Percentiles rank a stretch among this genome's conserved stretches.
Evolutionary conservation across 2,329 filamentous ascomycete species (phyloP).

Genomic region (Penicillium sp.): DNA sequence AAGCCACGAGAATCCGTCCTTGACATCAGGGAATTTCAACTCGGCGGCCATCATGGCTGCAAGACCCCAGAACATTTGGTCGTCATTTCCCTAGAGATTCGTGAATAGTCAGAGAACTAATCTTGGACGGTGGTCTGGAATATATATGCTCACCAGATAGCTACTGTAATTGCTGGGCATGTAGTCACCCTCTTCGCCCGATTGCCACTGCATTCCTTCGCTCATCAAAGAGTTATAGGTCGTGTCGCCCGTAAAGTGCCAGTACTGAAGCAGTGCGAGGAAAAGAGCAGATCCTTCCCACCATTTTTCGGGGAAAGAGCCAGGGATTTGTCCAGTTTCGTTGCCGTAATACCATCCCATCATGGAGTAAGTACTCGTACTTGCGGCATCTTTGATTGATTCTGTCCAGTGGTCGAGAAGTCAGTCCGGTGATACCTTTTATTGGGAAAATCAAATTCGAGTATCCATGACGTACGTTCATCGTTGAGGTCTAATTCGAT

Average conservation of each 20-base stretch:
- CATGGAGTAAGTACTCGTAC: constrained; percentile 46
- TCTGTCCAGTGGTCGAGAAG: constrained; percentile 19
- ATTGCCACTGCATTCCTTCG: constrained; percentile 33
- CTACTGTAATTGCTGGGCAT: constrained; percentile 38
- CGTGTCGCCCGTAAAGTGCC: constrained; percentile 63
- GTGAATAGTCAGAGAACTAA: not conserved
- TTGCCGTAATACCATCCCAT: constrained; percentile 55
- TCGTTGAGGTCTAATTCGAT: constrained; percentile 23
- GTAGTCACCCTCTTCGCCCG: constrained; percentile 33
- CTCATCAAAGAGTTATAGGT: constrained; percentile 60
- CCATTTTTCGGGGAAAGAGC: constrained; percentile 68
- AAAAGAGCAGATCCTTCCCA: constrained; percentile 70
- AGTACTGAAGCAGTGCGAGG: constrained; percentile 67
- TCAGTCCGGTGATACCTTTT: not conserved
- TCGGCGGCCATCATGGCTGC: constrained; percentile 67
- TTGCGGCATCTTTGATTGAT: constrained; percentile 45
- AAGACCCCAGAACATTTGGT: constrained; percentile 69
- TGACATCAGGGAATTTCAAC: constrained; percentile 59
- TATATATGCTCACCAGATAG: constrained; percentile 19
- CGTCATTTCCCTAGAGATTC: constrained; percentile 58
- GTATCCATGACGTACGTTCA: constrained; percentile 12
- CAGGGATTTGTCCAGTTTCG: constrained; percentile 46
- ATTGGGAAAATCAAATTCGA: not conserved
- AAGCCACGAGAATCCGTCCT: constrained; percentile 40
- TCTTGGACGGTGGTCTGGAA: not conserved